These are phyloP conservation scores for Marasmius fiardii DNA, from an alignment of 1,284 basidiomycete genomes.

Conservation along the genomic window DNA sequence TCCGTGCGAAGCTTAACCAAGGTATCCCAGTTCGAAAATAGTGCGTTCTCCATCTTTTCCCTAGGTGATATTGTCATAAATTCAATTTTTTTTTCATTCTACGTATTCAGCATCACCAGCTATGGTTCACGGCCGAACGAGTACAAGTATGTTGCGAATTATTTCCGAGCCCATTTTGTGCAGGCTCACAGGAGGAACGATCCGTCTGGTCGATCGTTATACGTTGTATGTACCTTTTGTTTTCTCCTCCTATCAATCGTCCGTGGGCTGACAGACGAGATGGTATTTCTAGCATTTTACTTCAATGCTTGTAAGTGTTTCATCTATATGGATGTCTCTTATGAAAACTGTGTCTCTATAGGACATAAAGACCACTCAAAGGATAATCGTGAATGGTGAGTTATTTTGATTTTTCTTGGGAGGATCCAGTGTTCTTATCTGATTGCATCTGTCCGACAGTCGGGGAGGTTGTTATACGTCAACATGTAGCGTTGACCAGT, in stretches of 20 bases:
- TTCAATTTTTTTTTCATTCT: not conserved
- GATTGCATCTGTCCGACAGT: slow-evolving; percentile 33
- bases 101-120: slow-evolving; percentile 68
- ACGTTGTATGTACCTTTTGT: slow-evolving; percentile 57
- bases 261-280: not conserved
- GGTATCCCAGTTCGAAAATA: slow-evolving; percentile 69
- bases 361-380: slow-evolving; percentile 74
- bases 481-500: slow-evolving; percentile 53
- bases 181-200: slow-evolving; percentile 70
- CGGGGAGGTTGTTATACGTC: slow-evolving; percentile 62
- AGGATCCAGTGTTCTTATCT: not conserved
- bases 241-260: not conserved
- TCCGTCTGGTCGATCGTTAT: slow-evolving; percentile 53
- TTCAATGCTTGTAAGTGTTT: slow-evolving; percentile 62
- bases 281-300: slow-evolving; percentile 60
- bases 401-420: slow-evolving; percentile 12
- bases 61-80: not conserved
- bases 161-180: slow-evolving; percentile 76
- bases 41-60: slow-evolving; percentile 36
- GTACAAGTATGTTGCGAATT: slow-evolving; percentile 68
- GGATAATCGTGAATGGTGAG: slow-evolving; percentile 68
- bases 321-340: slow-evolving; percentile 7
- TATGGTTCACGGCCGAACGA: slow-evolving; percentile 73
- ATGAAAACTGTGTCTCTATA: slow-evolving; percentile 22
- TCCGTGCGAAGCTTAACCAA: slow-evolving; percentile 60